phyloP scores from a whole-genome alignment of 2,329 filamentous ascomycete genomes.

The Epichloe baconii region DNA sequence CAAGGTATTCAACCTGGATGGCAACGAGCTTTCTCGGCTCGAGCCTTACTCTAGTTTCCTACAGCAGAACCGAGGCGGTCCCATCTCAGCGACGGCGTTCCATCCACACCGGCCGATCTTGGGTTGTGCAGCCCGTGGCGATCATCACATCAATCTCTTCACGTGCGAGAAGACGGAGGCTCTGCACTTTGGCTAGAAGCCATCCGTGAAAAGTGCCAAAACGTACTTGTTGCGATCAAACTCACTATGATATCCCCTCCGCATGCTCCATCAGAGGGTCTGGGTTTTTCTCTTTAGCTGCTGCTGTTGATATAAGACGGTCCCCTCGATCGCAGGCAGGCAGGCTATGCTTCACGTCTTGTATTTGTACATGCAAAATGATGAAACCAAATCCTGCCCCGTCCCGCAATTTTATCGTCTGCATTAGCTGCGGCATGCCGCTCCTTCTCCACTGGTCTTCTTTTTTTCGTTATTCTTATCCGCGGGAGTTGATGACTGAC shows the following conservation, averaged over 20 bases:
- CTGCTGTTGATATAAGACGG: background rate
- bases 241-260: constrained; percentile 2
- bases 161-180: constrained; percentile 45
- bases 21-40: constrained; percentile 63
- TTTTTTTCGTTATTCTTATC: background rate
- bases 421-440: too few relatives aligned
- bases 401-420: background rate
- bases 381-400: background rate
- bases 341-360: background rate
- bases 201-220: background rate
- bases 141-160: constrained; percentile 84
- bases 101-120: constrained; percentile 90
- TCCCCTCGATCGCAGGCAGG: too few relatives aligned
- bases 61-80: constrained; percentile 63
- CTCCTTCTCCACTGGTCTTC: background rate
- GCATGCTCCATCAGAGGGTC: background rate
- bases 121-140: constrained; percentile 72
- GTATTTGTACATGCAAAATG: background rate
- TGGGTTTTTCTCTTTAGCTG: background rate
- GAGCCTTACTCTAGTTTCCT: constrained; percentile 88
- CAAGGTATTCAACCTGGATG: constrained; percentile 84
- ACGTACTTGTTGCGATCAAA: background rate
- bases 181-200: constrained; percentile 16
- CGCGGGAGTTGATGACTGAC: background rate
- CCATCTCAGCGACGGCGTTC: constrained; percentile 83